Conservation (phyloP, 2,329 filamentous ascomycete genomes). For the Pseudopyrenochaeta lycopersici region DNA sequence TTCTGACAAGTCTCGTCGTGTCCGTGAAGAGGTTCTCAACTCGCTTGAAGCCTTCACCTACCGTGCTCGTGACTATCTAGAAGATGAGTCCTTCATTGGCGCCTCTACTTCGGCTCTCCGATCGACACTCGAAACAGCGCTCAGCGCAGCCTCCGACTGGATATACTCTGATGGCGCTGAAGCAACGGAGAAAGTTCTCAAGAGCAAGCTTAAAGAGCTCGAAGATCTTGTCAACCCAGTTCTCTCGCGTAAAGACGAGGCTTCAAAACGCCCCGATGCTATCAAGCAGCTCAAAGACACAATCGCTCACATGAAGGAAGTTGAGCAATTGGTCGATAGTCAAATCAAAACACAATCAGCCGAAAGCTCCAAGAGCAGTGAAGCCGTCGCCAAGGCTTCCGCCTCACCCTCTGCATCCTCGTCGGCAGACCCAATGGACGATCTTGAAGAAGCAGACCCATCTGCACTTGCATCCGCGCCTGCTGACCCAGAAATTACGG, state of each 20-base stretch:
- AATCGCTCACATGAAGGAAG: conserved; percentile 75
- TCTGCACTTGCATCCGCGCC: conserved; percentile 49
- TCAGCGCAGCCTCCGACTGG: conserved; percentile 82
- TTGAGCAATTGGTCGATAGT: conserved; percentile 73
- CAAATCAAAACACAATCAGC: conserved; percentile 76
- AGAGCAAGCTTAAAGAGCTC: conserved; percentile 77
- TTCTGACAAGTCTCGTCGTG: conserved; percentile 79
- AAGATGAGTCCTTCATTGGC: conserved; percentile 76
- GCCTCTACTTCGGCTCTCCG: conserved; percentile 76
- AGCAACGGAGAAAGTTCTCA: conserved; percentile 77
- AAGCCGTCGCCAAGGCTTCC: conserved; percentile 53
- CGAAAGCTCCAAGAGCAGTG: conserved; percentile 52
- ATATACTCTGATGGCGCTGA: conserved; percentile 85
- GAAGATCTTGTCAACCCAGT: conserved; percentile 81
- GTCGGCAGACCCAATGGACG: conserved; percentile 65
- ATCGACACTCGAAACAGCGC: conserved; percentile 70
- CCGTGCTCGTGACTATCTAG: conserved; percentile 81
- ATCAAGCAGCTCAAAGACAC: conserved; percentile 73
- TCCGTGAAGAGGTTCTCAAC: conserved; percentile 88
- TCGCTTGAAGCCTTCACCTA: conserved; percentile 95
- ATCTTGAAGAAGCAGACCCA: conserved; percentile 77
- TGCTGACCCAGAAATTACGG: conserved; percentile 35
- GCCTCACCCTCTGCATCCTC: conserved; percentile 55
- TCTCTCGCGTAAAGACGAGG: conserved; percentile 77
- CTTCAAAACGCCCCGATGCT: conserved; percentile 73